phyloP scores from a whole-genome alignment of 768 basidiomycete genomes.

The Hortiboletus flavorubellus region DNA sequence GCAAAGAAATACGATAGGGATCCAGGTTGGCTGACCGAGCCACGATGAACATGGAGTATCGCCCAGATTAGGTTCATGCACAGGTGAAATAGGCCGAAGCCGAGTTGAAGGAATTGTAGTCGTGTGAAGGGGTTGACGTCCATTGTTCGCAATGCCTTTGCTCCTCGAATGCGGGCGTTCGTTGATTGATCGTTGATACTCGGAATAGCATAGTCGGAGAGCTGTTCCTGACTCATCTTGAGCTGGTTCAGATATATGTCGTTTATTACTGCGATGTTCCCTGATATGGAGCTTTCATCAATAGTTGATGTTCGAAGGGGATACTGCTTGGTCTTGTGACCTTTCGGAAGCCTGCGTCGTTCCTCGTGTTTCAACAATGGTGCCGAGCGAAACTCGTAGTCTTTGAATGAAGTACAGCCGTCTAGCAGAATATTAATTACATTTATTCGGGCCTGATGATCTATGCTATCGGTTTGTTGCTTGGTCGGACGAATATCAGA shows the following conservation, averaged over 20 bases:
- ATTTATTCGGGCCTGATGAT: too few species aligned
- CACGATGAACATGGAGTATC: too few species aligned
- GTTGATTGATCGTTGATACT: constrained; percentile 6
- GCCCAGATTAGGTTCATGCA: not conserved
- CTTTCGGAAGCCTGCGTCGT: too few species aligned
- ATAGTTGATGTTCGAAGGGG: constrained; percentile 1
- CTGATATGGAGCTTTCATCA: constrained; percentile 3
- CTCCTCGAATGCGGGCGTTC: not conserved
- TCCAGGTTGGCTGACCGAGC: too few species aligned
- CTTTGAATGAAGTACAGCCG: too few species aligned
- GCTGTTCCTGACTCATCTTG: not conserved
- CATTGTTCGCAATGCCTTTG: not conserved
- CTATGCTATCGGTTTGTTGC: too few species aligned
- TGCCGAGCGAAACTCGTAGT: too few species aligned
- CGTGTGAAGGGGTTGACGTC: not conserved
- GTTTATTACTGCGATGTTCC: not conserved
- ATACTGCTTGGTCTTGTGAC: too few species aligned
- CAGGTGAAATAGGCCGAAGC: constrained; percentile 29
- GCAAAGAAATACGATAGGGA: too few species aligned
- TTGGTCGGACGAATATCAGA: too few species aligned
- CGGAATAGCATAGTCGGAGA: not conserved
- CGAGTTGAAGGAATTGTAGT: not conserved
- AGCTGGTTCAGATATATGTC: constrained; percentile 7
- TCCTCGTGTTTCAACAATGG: too few species aligned
- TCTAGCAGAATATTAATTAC: too few species aligned